phyloP scores from a whole-genome alignment of 106 monocot genomes.

The Chionographis japonica region DNA sequence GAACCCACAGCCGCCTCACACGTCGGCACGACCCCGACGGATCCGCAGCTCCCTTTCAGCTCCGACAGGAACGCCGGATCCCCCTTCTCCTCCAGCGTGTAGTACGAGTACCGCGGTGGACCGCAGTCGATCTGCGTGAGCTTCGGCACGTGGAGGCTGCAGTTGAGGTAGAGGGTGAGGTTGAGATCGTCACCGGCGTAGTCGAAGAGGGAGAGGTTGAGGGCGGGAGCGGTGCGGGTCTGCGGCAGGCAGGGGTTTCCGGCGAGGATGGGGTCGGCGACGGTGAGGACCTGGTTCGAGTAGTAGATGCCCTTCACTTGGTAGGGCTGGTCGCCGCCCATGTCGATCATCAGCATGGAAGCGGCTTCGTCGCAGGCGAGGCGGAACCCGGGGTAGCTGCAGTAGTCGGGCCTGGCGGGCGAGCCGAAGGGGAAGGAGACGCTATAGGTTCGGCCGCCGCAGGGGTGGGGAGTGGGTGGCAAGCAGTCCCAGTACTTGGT shows the following conservation, averaged over 20 bases:
- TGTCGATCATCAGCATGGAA: neutral
- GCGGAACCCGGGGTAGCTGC: neutral
- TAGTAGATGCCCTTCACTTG: constrained; percentile 13
- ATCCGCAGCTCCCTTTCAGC: neutral
- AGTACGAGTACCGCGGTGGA: no score
- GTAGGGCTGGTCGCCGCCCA: neutral
- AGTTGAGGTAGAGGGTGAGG: constrained; percentile 7
- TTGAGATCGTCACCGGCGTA: neutral
- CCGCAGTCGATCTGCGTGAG: no score
- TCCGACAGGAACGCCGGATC: no score
- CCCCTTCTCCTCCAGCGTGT: no score
- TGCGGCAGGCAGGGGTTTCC: neutral
- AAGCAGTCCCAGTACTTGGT: no score
- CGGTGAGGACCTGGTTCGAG: neutral
- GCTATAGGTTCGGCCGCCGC: neutral
- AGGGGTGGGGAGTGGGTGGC: neutral
- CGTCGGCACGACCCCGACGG: neutral
- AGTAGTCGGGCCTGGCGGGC: neutral
- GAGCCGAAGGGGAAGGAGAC: constrained; percentile 5
- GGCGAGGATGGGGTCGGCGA: neutral
- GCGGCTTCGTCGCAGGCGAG: neutral
- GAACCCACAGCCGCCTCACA: neutral
- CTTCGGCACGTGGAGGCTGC: neutral
- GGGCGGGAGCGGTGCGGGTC: neutral
- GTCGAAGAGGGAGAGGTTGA: neutral